Evolutionary conservation across 176 grass and related monocot genomes (phyloP).

Genomic region (Tillandsia leiboldiana): DNA sequence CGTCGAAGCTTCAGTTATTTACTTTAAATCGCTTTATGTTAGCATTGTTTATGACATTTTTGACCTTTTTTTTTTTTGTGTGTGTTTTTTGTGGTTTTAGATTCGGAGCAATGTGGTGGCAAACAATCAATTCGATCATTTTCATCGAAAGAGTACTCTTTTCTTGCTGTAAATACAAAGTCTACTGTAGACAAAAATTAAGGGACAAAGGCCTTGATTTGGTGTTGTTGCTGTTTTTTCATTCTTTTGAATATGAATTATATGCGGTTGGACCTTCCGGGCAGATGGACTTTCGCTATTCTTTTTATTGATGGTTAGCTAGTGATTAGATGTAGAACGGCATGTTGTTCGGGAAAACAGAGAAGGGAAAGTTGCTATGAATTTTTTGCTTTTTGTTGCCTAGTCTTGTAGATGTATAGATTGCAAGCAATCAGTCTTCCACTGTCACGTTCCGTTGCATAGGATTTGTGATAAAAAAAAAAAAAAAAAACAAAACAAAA

Average conservation of each 20-base stretch:
- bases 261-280: neutral
- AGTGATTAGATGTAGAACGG: too few relatives aligned
- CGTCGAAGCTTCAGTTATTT: neutral
- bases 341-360: too few relatives aligned
- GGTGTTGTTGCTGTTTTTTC: slow-evolving; percentile 1
- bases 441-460: too few relatives aligned
- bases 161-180: slow-evolving; percentile 26
- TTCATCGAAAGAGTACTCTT: slow-evolving; percentile 70
- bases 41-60: slow-evolving; percentile 8
- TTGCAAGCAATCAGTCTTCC: too few relatives aligned
- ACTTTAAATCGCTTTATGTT: neutral
- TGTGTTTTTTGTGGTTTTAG: slow-evolving; percentile 29
- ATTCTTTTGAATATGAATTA: neutral
- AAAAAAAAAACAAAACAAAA: too few relatives aligned
- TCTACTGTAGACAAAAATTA: slow-evolving; percentile 3
- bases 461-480: too few relatives aligned
- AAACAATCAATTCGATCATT: slow-evolving; percentile 27
- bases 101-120: slow-evolving; percentile 23
- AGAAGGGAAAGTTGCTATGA: too few relatives aligned
- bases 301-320: too few relatives aligned
- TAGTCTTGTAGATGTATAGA: too few relatives aligned
- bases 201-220: slow-evolving; percentile 2
- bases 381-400: too few relatives aligned
- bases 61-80: slow-evolving; percentile 1
- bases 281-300: too few relatives aligned